Base-by-base conservation (phyloP, 352 stramenopile species). In the Phytopythium litorale region DNA sequence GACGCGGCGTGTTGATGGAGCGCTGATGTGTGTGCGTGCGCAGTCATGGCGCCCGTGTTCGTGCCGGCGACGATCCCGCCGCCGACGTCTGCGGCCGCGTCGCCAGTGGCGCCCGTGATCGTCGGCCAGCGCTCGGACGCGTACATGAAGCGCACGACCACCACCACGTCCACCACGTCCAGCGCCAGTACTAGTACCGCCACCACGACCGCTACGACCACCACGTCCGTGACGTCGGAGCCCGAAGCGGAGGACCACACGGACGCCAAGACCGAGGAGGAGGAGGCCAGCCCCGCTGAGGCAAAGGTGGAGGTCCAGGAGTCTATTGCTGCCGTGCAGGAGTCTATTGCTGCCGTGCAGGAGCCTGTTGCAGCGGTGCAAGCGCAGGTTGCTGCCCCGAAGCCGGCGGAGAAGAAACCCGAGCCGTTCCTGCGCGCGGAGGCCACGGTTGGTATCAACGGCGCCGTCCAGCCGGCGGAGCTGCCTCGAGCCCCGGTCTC, bases 41-140 rank as follows among this genome's bases (percentile, higher is more conserved):
- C 56, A 75, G 75, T 79, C 64, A 71, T 75, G 57, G 68, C 70
- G 18, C 64, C 70, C 12, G 66, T 65, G 33, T 76, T 79, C 19
- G 62, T 77, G 16, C 71, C 70, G 25, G 53, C 46, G 6, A 51
- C 68, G 13, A 62, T 74, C 53, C 58, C 71, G 30, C 40, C 70
- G 21, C 63, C 72, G 32, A 66, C 65, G 32, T 48, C 69, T 30
- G 61, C 65, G 58, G 40, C 73, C 49, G 63, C 71, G 58, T 64
- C 72, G 8, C 30, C 49, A 32, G 67, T 56, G 7, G 21, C 50
- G 12, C 37, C 68, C 28, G 64, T 60, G 54, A 60, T 60, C 38
- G 38, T 60, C n/a, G 54, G 54, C 13, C 54, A 60, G 54, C 54
- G 54, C 38, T 25, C 54, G 21, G 54, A 60, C 23, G 38, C 54